Evolutionary conservation across 371 early-diverging fungal genomes (phyloP).

Genomic region (Syncephalastrum racemosum): DNA sequence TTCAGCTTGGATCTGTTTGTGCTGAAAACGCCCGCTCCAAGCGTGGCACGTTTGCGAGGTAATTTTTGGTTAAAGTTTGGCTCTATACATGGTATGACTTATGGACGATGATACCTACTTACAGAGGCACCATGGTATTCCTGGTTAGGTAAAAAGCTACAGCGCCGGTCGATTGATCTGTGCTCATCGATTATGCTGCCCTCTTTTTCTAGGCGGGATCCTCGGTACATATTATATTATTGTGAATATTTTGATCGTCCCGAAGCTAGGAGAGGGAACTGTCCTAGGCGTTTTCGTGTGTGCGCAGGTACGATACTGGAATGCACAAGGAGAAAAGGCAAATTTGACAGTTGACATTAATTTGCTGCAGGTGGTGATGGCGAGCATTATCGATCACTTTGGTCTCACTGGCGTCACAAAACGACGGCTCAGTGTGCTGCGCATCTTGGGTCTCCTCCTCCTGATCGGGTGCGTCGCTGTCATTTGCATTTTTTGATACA

Average conservation of each 20-base stretch:
- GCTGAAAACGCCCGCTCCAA: slow-evolving; percentile 23
- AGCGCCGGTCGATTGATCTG: no score
- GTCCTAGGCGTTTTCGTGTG: slow-evolving; percentile 38
- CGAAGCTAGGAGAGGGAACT: slow-evolving; percentile 49
- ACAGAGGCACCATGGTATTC: slow-evolving; percentile 30
- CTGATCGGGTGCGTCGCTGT: slow-evolving; percentile 7
- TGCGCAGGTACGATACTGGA: slow-evolving; percentile 25
- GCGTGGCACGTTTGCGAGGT: no score
- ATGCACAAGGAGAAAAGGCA: no score
- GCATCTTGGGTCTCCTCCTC: slow-evolving; percentile 4
- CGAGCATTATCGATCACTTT: slow-evolving; percentile 50
- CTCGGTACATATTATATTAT: slow-evolving; percentile 51
- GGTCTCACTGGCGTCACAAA: slow-evolving; percentile 36
- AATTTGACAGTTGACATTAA: not conserved
- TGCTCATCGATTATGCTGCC: not conserved
- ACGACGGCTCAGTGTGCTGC: slow-evolving; percentile 5
- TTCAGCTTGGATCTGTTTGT: slow-evolving; percentile 24
- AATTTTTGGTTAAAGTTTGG: no score
- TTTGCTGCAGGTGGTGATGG: slow-evolving; percentile 26
- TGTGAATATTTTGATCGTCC: slow-evolving; percentile 45
- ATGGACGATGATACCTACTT: no score
- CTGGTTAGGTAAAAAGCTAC: slow-evolving; percentile 16
- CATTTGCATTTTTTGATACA: slow-evolving; percentile 1
- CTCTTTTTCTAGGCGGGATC: slow-evolving; percentile 29
- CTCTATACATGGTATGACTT: no score